Base-by-base conservation (phyloP, 805 yeast species). In the Lipomyces sp. region DNA sequence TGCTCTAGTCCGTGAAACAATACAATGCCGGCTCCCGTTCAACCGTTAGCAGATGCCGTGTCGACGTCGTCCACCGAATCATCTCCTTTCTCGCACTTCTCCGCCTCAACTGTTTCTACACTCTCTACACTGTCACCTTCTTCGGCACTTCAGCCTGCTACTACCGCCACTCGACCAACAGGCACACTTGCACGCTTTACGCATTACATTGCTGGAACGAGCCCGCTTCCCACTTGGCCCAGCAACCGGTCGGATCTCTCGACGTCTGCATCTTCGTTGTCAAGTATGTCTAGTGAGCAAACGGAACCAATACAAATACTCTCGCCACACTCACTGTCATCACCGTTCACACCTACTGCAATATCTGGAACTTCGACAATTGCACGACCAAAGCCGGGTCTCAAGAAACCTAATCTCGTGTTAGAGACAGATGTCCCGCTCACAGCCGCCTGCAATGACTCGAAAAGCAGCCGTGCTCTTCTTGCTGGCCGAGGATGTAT, bases 401-500 rank as follows among this genome's bases (percentile, higher is more conserved):
- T 29, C 45, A 45, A 29, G 63, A 34, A 33, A 18, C 66, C 65
- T 4, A 39, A 60, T 50, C 37, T 66, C 48, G 29, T 53, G 50
- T 59, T 59, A 24, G 29, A 33, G 13, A 57, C 62, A 7, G 68
- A 61, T 33, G 50, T 60, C 10, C 60, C 70, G 18, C 53, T 67
- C 8, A 65, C 69, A 7, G 69, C 70, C 1, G 57, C 62, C 53
- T 45, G 59, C 32, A 57, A 62, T 7, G 69, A 64, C 48, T 59
- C 65, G 8, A 37, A 56, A 4, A 57, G 57, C 29, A 62, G 53
- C 57, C 70, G 60, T 34, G 69, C 64, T 8, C 62, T 66, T 4
- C 51, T 67, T 8, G 70, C 70, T 6, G 70, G 70, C 2, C 60
- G 70, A 13, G 70, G 69, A 54, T 62, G 67, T 66, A 48, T 6